Evolutionary conservation across 148 eudicot genomes (phyloP).

Genomic region (Oxyria digyna): DNA sequence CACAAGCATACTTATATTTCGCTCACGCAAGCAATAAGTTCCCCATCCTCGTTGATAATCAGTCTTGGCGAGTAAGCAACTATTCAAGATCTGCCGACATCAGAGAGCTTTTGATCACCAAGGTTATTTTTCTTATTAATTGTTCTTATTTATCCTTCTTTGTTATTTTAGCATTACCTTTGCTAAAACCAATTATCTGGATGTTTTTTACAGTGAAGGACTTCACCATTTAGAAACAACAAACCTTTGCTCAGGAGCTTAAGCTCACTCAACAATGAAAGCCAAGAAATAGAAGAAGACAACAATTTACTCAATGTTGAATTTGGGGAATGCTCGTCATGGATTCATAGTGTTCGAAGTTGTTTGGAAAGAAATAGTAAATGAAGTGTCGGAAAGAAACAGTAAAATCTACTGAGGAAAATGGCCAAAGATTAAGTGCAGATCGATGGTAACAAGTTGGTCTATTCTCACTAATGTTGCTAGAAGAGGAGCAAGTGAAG

Average conservation of each 20-base stretch:
- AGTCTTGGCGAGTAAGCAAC: constrained; percentile 60
- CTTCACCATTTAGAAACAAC: constrained; percentile 53
- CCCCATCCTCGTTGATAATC: constrained; percentile 75
- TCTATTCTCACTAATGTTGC: constrained; percentile 61
- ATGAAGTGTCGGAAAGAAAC: constrained; percentile 5
- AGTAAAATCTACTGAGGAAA: constrained; percentile 13
- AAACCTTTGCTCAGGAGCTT: constrained; percentile 60
- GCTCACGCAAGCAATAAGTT: constrained; percentile 56
- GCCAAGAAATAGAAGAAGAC: constrained; percentile 6
- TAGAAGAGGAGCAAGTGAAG: constrained; percentile 58
- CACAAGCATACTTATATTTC: constrained; percentile 72
- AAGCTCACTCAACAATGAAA: constrained; percentile 34
- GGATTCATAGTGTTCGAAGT: constrained; percentile 94
- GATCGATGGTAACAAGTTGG: constrained; percentile 24
- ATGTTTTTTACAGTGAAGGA: constrained; percentile 12
- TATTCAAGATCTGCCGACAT: constrained; percentile 52
- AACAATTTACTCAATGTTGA: constrained; percentile 10
- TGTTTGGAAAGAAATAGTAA: constrained; percentile 60
- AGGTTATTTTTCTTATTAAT: constrained; percentile 34
- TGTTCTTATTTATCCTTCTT: background rate
- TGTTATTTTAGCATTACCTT: too few relatives aligned
- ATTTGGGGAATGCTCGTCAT: constrained; percentile 63
- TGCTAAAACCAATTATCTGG: constrained; percentile 26
- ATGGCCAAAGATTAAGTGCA: constrained; percentile 29
- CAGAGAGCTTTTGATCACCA: constrained; percentile 80